phyloP scores from a whole-genome alignment of 169 alveolate genomes.

The Eimeria zaria region DNA sequence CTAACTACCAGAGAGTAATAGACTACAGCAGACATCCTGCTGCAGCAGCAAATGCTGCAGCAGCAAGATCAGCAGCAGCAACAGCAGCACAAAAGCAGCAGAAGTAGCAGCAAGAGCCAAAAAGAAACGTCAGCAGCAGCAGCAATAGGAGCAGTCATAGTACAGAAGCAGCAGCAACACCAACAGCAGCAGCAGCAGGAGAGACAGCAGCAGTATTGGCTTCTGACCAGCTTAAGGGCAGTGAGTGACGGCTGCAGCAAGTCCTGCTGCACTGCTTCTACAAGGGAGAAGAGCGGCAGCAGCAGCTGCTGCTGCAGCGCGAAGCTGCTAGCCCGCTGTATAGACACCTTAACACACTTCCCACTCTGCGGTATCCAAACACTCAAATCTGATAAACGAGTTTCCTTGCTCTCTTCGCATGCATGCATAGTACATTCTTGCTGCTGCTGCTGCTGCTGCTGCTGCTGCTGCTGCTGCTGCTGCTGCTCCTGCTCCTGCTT shows the following conservation, averaged over 20 bases:
- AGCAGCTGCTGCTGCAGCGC: conserved; percentile 67
- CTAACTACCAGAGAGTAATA: too few species aligned
- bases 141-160: conserved; percentile 1
- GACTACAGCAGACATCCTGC: not conserved
- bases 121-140: not conserved
- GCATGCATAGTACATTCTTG: not conserved
- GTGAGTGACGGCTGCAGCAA: conserved; percentile 41
- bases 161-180: not conserved
- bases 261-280: conserved; percentile 49
- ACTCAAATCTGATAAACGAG: conserved; percentile 13
- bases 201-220: not conserved
- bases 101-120: too few species aligned
- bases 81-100: not conserved
- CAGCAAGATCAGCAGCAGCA: not conserved
- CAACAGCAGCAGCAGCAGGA: conserved; percentile 49
- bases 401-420: conserved; percentile 15
- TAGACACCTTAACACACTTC: conserved; percentile 30
- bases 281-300: conserved; percentile 61
- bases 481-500: conserved; percentile 28
- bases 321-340: conserved; percentile 62
- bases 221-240: conserved; percentile 58
- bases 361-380: conserved; percentile 57
- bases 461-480: conserved; percentile 29
- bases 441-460: conserved; percentile 17
- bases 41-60: not conserved